Evolutionary conservation across 1,139 yeast genomes (phyloP).

Genomic region (Hyphopichia burtonii): DNA sequence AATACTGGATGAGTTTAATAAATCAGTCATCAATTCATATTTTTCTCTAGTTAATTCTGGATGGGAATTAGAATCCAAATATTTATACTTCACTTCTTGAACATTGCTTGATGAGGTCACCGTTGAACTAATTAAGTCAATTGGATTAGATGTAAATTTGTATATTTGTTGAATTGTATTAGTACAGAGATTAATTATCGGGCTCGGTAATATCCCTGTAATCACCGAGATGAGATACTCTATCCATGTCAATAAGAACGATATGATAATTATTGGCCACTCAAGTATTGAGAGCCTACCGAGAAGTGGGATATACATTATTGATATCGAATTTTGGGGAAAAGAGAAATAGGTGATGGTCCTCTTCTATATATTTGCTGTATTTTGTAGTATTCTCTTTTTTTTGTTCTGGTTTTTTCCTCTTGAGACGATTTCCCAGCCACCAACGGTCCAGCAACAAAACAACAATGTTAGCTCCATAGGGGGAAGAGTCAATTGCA

Average conservation of each 20-base stretch:
- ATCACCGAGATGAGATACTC: constrained; percentile 36
- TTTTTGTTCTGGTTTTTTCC: not conserved
- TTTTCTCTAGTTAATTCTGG: constrained; percentile 16
- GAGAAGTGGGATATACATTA: constrained; percentile 35
- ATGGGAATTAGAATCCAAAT: constrained; percentile 8
- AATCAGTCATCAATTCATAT: constrained; percentile 29
- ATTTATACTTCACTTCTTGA: constrained; percentile 10
- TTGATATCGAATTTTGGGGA: not conserved
- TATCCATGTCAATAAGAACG: constrained; percentile 40
- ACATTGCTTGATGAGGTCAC: not conserved
- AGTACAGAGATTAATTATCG: constrained; percentile 31
- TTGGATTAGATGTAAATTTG: constrained; percentile 27
- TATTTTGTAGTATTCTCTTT: not conserved
- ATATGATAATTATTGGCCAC: constrained; percentile 36
- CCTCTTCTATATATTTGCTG: not conserved
- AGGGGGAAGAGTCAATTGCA: no score
- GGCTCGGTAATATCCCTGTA: constrained; percentile 32
- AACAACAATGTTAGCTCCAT: no score
- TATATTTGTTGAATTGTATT: constrained; percentile 27
- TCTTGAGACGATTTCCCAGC: not conserved
- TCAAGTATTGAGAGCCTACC: constrained; percentile 35
- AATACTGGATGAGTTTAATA: constrained; percentile 32
- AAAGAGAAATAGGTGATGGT: not conserved
- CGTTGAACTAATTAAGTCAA: constrained; percentile 17
- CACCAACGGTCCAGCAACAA: no score